Evolutionary conservation across 164 flowering plant species (phyloP), one percentile per base, ranked within the genome.

Genomic region (Litsea cubeba): DNA sequence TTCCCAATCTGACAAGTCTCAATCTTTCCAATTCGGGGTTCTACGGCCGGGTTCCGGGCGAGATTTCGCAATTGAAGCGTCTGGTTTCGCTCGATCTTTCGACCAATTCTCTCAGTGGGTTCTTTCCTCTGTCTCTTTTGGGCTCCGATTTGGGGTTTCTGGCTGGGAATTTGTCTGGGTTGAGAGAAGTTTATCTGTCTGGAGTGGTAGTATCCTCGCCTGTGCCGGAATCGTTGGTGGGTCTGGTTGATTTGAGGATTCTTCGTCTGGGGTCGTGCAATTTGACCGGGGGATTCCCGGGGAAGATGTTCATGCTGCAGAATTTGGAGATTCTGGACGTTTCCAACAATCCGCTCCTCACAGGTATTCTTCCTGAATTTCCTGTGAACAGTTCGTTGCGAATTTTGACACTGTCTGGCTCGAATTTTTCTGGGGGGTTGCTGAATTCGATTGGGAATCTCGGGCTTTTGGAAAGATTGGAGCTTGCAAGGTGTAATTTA

Each of bases 21-120:
- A 84, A 89, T 68, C 65, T 89, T 49, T 87, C 88, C n/a, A 71
- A 79, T 28, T 72, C 90, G 18, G 79, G 80, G 50, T 85, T 88
- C 46, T 24, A 7, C 0, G 89, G 89, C 26, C 87, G 85, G 28
- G 74, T 80, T 54, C 90, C 87, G 0, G 28, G 70, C 18, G 83
- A 71, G 60, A 72, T 87, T 3, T 79, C 87, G 2, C 69, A 46
- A 0, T 46, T 85, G 80, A 77, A 71, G 18, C 66, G 69, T 72
- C 73, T 79, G 72, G 77, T 79, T 54, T 69, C 74, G 3, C 77
- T 79, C 5, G 79, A 76, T 54, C 60, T 54, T 15, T 54, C 60
- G 5, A 54, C 60, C 20, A 18, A 4, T 54, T 54, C 6, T 54
- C 60, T 18, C 20, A 14, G 0, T 54, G 20, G 20, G 17, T 18